Base-by-base conservation (phyloP, 2,329 filamentous ascomycete genomes). In the Mycosphaerella arachidis region DNA sequence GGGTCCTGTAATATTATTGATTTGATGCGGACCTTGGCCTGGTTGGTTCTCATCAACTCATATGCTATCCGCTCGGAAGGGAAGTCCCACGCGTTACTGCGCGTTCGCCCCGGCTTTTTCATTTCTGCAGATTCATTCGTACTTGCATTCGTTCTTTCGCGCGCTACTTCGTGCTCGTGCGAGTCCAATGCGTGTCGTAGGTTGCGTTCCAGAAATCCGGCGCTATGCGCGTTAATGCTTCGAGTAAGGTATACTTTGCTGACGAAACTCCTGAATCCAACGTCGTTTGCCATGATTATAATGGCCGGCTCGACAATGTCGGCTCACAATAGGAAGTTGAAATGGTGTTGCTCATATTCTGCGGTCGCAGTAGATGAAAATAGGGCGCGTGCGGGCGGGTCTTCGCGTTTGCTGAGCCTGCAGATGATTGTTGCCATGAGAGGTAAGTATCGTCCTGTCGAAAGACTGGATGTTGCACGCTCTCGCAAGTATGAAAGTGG, bases 131-230 rank as follows among this genome's bases (percentile, higher is more conserved):
- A 16, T n/a, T n/a, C 40, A 43, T 18, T 43, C 16, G 40, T 7
- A 16, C 1, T 43, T 24, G 18, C 55, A 59, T 59, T 48, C 43
- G 51, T 40, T 35, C 46, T 18, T 29, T 55, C 53, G 33, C 51
- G 50, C 27, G 31, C 46, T 40, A 68, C 40, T 16, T 59, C 40
- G 20, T 54, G 48, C 48, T 71, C 63, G 63, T 73, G 70, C 27
- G 59, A 53, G 56, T 73, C 67, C 35, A 74, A 62, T 18, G 63
- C 62, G 20, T 57, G 50, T n/a, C 67, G 58, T 16, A 74, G n/a
- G 48, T 74, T 74, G 24, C 71, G 67, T 16, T 63, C 67, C 13
- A 74, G 58, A 52, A 72, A 73, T 16, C 52, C 24, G 10, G 43
- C 60, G 1, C 12, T n/a, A 27, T 29, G 10, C 16, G 16, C 37